Base-by-base conservation (phyloP, 495 filamentous ascomycete species). In the Aspergillus ellipticus region DNA sequence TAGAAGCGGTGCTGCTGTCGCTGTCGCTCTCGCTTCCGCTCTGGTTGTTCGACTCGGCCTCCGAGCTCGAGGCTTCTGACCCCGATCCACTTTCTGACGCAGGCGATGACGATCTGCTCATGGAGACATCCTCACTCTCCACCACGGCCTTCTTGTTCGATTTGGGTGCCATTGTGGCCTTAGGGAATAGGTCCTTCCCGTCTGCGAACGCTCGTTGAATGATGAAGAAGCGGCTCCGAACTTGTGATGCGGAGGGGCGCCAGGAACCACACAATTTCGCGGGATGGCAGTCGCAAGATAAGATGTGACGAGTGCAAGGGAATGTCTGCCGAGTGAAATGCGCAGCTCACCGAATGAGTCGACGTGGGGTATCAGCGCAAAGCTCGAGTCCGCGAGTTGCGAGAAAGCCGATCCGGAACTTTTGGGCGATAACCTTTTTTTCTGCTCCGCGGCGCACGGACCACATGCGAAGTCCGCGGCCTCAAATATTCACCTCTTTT, bases 391-490 rank as follows among this genome's bases (percentile, higher is more conserved):
- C 46, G 31, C 16, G 20, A 47, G 45, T 56, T 60, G 55, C 53
- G 49, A 55, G 37, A 49, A n/a, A 39, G 20, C 33, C 21, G 28
- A 35, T 45, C 11, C 39, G 17, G 54, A 53, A 37, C 51, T 60
- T 52, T 33, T 31, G 53, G 52, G 53, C 54, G 54, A 63, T 64
- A 64, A 59, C 64, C 63, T 69, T 74, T 72, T 74, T 74, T 73
- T 69, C 53, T 73, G 63, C 69, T 76, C 73, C 70, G 71, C 73
- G 68, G 67, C 63, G 74, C 74, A 76, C 74, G 65, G 74, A 69
- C 74, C 74, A 74, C 64, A 54, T 21, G 60, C 57, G 63, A 65
- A 63, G 65, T 71, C 63, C 59, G 63, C 63, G 57, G 51, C 55
- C 21, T 42, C 51, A 61, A 61, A 43, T 53, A 53, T 52, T 43